Base-by-base conservation (phyloP, 192 early-diverging fungal genomes). In the Entomortierella parvispora region DNA sequence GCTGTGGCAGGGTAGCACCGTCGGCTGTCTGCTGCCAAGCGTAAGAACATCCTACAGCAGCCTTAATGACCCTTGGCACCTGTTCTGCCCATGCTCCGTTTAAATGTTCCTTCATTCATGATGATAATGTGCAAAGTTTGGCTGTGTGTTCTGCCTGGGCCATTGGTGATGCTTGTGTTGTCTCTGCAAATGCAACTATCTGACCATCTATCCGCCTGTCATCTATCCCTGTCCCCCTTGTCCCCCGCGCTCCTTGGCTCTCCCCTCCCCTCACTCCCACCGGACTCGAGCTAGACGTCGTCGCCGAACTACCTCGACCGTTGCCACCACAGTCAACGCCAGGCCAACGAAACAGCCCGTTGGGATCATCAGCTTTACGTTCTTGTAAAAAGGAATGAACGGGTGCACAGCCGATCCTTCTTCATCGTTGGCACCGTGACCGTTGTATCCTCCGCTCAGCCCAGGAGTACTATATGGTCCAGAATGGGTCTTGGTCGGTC, bases 361-460 rank as follows among this genome's bases (percentile, higher is more conserved):
- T 2, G 71, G 71, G 26, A 74, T 54, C 63, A 74, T 74, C 32
- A 74, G 18, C 50, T 28, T 54, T 1, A 42, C 10, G 34, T 74
- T 74, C 57, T 48, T 65, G 58, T 74, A 74, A 20, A 74, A 74
- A 40, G 71, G 63, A 23, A 74, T 23, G 54, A 59, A 74, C 3
- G 62, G 63, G 15, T 34, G 42, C 40, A 59, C 20, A 18, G 49
- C 15, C 2, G 17, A n/a, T n/a, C 37, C 20, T 23, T 58, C 46
- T 23, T 61, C 71, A 23, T 60, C 48, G 5, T 47, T 31, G 6
- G 26, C 9, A 14, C 26, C n/a, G n/a, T n/a, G n/a, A n/a, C n/a
- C n/a, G n/a, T n/a, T 48, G 22, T 48, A 49, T 18, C 23, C 62
- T 7, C 15, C 50, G 8, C 28, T 37, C 1, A 61, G 49, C 2